Base-by-base conservation (phyloP, 2,329 filamentous ascomycete genomes). In the Diaporthe destruens region DNA sequence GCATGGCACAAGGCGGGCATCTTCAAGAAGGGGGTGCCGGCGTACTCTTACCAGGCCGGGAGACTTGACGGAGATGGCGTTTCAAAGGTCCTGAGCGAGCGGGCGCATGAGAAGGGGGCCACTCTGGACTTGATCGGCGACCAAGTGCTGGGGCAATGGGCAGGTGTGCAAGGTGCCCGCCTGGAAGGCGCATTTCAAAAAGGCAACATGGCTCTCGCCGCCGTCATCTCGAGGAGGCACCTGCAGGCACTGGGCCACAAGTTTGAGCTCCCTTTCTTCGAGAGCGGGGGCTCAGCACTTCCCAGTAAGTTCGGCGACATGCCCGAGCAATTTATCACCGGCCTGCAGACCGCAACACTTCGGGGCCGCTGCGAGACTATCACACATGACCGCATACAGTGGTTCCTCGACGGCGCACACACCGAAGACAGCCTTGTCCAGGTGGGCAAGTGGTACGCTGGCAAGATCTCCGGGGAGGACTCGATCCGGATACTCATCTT, bases 1-100 rank as follows among this genome's bases (percentile, higher is more conserved):
- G 82, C 95, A 3, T 98, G 95, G 95, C 94, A 98, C 80, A 98
- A 98, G 81, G 92, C 92, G 8, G 95, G 95, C 0, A 93, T 98
- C 56, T 92, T 97, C 80, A 98, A 97, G 81, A 67, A 82, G 0
- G 89, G 88, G 0, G 87, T 87, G 6, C 86, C 87, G 32, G 90
- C 88, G 2, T 93, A 93, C 74, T 91, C 92, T 0, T 69, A 78
- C 3, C 73, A 76, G 47, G 85, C 42, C 81, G 85, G 71, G 79
- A 84, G 8, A 90, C 92, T 0, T 20, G 73, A 74, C 71, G 39
- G 75, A 68, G 72, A 72, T 34, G 59, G 65, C 25, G 80, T 79
- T 6, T 76, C 77, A 36, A 72, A 76, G 61, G 81, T 80, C 8
- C 42, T 82, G 72, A 71, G 75, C 36, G 63, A 84, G 66, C 87